Base-by-base conservation (phyloP, 2,329 filamentous ascomycete species). In the Aspergillus fructus region DNA sequence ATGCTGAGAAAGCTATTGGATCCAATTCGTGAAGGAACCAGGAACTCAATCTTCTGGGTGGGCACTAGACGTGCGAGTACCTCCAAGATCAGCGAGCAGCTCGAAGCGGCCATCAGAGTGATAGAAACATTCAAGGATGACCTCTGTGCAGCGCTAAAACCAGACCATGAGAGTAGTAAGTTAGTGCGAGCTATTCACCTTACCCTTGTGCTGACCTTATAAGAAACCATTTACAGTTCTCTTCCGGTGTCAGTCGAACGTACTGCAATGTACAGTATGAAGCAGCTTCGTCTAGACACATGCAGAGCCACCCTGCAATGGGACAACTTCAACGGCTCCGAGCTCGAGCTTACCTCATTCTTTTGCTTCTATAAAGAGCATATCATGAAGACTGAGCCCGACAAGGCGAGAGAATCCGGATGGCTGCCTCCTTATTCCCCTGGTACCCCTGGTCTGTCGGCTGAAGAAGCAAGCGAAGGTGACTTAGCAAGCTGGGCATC, bases 51-150 rank as follows among this genome's bases (percentile, higher is more conserved):
- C 30, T 65, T 60, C 41, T 64, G 64, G 63, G 58, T 67, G 24
- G 59, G 60, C 13, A 54, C 47, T 19, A 52, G 64, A 43, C 56
- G 58, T 24, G 34, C 24, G 6, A 37, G 58, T 6, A 41, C 49
- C 24, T 45, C 48, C 11, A 49, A 58, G 34, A 58, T 56, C 12
- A 63, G 56, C 34, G 39, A 63, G 43, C 54, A 61, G 37, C 62
- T 62, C 9, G 62, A 63, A 45, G 59, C 56, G n/a, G 59, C 65
- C 2, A 59, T 61, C 21, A 60, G 39, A 30, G 57, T 66, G 12
- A 62, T 69, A n/a, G 53, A 65, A 30, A 30, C 51, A 27, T 68
- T 69, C 59, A 64, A 68, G 40, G 34, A 56, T 6, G 61, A 67
- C 37, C 21, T 66, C 12, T 46, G 49, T 17, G 21, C 48, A 5